Percentiles rank a stretch among this genome's conserved stretches.
These are phyloP conservation scores for Staphylotrichum tortipilum DNA, from an alignment of 495 filamentous ascomycete genomes.

Conservation along the genomic window DNA sequence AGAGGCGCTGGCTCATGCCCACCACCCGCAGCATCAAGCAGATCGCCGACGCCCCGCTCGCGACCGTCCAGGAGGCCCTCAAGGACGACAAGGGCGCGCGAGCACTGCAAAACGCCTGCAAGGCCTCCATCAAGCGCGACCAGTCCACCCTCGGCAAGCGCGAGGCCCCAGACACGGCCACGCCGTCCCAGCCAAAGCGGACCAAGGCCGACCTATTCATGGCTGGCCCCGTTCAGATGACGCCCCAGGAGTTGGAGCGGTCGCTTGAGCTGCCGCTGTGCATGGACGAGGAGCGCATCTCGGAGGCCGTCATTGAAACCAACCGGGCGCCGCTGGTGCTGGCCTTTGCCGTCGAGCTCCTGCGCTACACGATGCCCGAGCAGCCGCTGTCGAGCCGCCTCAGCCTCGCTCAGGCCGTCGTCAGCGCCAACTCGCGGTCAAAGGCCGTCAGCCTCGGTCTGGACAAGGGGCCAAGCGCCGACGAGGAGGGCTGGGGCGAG, in stretches of 20 bases:
- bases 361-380: conserved; percentile 72
- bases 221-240: conserved; percentile 31
- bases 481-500: conserved; percentile 63
- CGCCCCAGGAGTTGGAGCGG: conserved; percentile 56
- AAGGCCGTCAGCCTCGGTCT: conserved; percentile 69
- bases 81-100: conserved; percentile 63
- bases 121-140: conserved; percentile 48
- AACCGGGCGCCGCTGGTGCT: conserved; percentile 76
- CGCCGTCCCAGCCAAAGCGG: conserved; percentile 32
- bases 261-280: conserved; percentile 54
- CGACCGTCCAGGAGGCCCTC: conserved; percentile 50
- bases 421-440: conserved; percentile 65
- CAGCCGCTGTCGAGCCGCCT: conserved; percentile 74
- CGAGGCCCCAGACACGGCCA: conserved; percentile 12
- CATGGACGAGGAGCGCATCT: conserved; percentile 51
- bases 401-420: conserved; percentile 69
- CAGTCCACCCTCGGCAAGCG: conserved; percentile 29
- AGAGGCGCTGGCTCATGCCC: conserved; percentile 2
- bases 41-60: conserved; percentile 52
- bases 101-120: conserved; percentile 56
- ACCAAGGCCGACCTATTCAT: conserved; percentile 31
- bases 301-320: conserved; percentile 51
- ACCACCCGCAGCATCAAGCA: conserved; percentile 46
- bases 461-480: conserved; percentile 55
- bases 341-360: conserved; percentile 64